These are phyloP conservation scores for Pichia insulana DNA, from an alignment of 805 yeast genomes.

Conservation along the genomic window DNA sequence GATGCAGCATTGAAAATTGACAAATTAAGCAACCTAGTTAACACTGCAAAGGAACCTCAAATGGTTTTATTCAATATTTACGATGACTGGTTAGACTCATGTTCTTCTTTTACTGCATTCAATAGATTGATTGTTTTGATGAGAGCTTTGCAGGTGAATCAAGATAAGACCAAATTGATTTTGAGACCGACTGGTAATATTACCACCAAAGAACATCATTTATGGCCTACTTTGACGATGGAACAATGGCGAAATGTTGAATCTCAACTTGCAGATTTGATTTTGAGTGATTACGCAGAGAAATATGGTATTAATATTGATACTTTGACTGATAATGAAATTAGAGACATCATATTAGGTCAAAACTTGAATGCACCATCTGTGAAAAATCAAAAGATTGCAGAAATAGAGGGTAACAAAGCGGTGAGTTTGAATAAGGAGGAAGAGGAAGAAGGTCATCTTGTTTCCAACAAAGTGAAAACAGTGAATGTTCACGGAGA, in stretches of 20 bases:
- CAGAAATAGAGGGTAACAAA: conserved; percentile 55
- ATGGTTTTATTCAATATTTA: conserved; percentile 86
- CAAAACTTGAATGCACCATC: conserved; percentile 92
- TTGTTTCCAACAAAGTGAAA: conserved; percentile 71
- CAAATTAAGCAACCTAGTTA: conserved; percentile 66
- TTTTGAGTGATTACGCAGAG: conserved; percentile 75
- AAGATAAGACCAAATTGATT: conserved; percentile 66
- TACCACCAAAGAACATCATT: conserved; percentile 64
- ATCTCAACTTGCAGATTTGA: conserved; percentile 77
- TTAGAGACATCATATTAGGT: conserved; percentile 88
- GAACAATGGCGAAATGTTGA: conserved; percentile 94
- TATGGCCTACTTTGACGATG: conserved; percentile 87
- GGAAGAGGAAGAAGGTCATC: conserved; percentile 33
- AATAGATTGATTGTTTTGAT: conserved; percentile 77
- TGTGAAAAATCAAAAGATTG: conserved; percentile 72
- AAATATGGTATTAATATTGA: conserved; percentile 80
- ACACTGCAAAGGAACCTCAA: conserved; percentile 85
- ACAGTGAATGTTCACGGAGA: conserved; percentile 93
- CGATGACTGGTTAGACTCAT: conserved; percentile 85
- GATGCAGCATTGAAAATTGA: conserved; percentile 77
- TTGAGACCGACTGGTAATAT: conserved; percentile 68
- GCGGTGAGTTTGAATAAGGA: conserved; percentile 27
- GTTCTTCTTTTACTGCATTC: conserved; percentile 89
- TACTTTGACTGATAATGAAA: conserved; percentile 85
- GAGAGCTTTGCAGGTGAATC: conserved; percentile 71